These are phyloP conservation scores for Moricandia moricandioides DNA, from an alignment of 345 rosid species.

Conservation along the genomic window DNA sequence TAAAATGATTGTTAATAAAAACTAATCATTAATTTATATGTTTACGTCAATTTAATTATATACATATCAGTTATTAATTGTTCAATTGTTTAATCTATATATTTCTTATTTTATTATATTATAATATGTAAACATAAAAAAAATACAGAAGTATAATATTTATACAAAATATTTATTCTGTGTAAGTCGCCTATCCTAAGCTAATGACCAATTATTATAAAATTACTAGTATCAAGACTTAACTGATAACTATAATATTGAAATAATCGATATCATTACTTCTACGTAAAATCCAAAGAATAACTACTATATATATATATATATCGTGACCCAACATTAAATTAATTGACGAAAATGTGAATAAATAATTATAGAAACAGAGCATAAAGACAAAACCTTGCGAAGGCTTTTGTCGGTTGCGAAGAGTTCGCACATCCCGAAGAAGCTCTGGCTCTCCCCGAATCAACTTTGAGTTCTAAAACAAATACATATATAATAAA, in stretches of 20 bases:
- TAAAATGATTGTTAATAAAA: no score
- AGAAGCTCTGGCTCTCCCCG: constrained; percentile 29
- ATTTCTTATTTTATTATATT: no score
- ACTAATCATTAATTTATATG: no score
- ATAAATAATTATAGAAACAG: background rate
- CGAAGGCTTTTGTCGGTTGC: constrained; percentile 33
- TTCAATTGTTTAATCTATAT: no score
- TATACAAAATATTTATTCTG: no score
- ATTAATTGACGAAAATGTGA: constrained; percentile 7
- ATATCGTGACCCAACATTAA: constrained; percentile 4
- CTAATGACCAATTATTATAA: constrained; percentile 17
- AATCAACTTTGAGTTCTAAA: constrained; percentile 24
- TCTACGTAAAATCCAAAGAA: constrained; percentile 24
- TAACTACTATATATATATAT: background rate
- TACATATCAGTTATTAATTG: no score
- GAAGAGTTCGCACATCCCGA: constrained; percentile 35
- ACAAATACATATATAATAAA: background rate
- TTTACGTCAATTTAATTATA: no score
- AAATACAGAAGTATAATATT: no score
- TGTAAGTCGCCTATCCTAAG: no score
- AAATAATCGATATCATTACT: constrained; percentile 13
- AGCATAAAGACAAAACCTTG: constrained; percentile 35
- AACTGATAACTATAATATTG: background rate
- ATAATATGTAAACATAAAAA: no score
- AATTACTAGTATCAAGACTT: constrained; percentile 2